Conservation (phyloP, 257 asterid genomes). For the Petunia secreta region DNA sequence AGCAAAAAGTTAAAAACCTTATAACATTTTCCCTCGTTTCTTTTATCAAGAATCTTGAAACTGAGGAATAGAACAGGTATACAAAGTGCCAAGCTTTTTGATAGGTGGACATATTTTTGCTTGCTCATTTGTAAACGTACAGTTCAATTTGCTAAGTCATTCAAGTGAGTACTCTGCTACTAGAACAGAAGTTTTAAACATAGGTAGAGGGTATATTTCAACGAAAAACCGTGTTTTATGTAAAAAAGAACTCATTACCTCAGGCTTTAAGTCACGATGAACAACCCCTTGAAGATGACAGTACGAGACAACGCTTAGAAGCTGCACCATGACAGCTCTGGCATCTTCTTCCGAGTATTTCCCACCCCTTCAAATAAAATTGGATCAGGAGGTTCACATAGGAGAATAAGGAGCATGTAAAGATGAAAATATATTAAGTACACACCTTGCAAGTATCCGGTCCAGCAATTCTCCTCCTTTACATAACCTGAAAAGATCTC, state of each 20-base stretch:
- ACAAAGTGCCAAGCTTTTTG: neutral
- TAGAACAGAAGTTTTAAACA: constrained; percentile 6
- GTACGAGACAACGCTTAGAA: constrained; percentile 65
- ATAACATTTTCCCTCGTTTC: neutral
- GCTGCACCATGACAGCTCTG: constrained; percentile 63
- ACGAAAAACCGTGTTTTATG: too few relatives aligned
- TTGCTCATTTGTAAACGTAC: neutral
- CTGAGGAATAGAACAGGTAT: neutral
- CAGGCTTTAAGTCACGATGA: constrained; percentile 79
- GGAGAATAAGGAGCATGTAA: neutral
- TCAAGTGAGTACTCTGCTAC: constrained; percentile 1
- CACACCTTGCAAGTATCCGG: constrained; percentile 71
- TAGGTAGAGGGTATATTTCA: constrained; percentile 5
- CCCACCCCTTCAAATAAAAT: constrained; percentile 57
- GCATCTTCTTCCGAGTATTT: constrained; percentile 76
- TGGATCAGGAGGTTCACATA: constrained; percentile 19
- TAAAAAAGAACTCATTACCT: constrained; percentile 38
- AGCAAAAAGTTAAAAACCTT: neutral
- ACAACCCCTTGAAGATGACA: constrained; percentile 92
- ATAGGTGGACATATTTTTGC: neutral
- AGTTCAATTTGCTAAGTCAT: too few relatives aligned
- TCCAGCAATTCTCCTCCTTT: constrained; percentile 85
- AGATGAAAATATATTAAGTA: constrained; percentile 4
- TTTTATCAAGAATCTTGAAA: neutral
- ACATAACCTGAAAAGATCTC: constrained; percentile 61